phyloP scores from a whole-genome alignment of 2,329 filamentous ascomycete genomes.

The Ceratocystis cubensis region DNA sequence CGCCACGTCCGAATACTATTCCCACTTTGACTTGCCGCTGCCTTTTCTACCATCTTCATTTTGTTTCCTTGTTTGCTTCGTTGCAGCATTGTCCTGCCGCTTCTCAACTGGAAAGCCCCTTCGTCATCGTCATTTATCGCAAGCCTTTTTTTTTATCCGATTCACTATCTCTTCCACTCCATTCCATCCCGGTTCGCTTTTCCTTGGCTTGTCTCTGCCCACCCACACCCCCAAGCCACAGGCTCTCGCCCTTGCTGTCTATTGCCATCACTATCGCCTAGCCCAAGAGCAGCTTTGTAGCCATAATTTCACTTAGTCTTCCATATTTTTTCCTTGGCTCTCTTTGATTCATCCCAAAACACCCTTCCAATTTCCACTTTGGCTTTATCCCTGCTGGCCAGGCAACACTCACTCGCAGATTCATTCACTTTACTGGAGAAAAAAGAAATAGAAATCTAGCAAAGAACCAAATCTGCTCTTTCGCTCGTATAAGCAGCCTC shows the following conservation, averaged over 20 bases:
- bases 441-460: neutral
- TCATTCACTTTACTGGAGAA: neutral
- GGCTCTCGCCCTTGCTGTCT: neutral
- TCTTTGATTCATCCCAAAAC: constrained; percentile 6
- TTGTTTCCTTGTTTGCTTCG: neutral
- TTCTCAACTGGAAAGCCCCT: neutral
- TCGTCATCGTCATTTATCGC: neutral
- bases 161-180: neutral
- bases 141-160: neutral
- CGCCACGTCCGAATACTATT: neutral
- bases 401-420: neutral
- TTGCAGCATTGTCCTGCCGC: neutral
- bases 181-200: neutral
- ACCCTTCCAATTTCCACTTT: constrained; percentile 11
- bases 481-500: neutral
- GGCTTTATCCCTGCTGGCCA: neutral
- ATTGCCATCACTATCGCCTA: neutral
- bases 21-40: neutral
- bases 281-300: neutral
- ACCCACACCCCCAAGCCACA: neutral
- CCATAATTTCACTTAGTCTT: neutral
- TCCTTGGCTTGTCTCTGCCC: neutral
- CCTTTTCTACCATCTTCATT: neutral
- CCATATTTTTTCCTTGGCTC: neutral
- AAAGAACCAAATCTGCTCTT: neutral